These are phyloP conservation scores for Vitis rotundifolia DNA, from an alignment of 164 flowering plant species.

Conservation along the genomic window DNA sequence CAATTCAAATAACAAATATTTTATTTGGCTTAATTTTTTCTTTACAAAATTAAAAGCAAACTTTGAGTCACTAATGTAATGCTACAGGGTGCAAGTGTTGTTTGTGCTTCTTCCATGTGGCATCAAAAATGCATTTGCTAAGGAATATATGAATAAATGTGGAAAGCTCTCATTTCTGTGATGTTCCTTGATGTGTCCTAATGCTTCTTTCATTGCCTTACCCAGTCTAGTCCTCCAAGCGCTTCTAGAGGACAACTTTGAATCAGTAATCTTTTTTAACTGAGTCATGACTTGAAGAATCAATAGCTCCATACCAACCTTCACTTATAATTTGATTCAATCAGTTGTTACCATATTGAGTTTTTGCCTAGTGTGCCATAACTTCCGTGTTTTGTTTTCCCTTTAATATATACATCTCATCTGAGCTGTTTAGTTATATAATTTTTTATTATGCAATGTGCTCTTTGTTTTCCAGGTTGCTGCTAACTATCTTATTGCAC, in stretches of 20 bases:
- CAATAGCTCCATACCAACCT: background rate
- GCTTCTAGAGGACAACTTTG: background rate
- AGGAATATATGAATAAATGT: no score
- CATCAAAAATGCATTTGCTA: background rate
- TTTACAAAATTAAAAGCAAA: background rate
- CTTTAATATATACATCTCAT: background rate
- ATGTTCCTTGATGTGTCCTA: background rate
- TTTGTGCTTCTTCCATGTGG: background rate
- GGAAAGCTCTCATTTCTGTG: no score
- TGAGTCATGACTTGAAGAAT: background rate
- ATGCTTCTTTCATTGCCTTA: background rate
- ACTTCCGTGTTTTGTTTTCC: background rate
- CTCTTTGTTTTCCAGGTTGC: constrained; percentile 64
- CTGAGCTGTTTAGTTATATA: background rate
- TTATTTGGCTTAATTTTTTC: background rate
- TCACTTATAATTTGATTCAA: background rate
- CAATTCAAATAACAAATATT: background rate
- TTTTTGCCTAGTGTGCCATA: background rate
- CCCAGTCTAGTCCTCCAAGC: background rate
- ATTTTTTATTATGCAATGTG: constrained; percentile 3
- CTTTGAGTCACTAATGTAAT: background rate
- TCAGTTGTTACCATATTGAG: background rate
- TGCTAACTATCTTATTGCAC: constrained; percentile 64
- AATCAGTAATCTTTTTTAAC: background rate
- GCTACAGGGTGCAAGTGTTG: background rate